Evolutionary conservation across 768 basidiomycete genomes (phyloP), one percentile per base, ranked within the genome.

Genomic region (Rossbeevera mucosa): DNA sequence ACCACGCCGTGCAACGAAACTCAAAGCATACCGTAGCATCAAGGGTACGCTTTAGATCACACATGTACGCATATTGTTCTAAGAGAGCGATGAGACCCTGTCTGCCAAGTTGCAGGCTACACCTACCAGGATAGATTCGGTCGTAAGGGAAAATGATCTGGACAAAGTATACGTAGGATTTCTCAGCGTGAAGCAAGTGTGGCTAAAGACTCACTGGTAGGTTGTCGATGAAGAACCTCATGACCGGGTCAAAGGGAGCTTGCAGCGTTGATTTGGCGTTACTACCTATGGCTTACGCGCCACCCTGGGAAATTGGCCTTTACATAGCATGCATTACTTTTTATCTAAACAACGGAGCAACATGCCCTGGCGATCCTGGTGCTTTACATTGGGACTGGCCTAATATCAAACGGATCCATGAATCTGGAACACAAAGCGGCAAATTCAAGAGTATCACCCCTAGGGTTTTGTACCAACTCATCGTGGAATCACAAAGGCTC

Each of bases 31-130:
- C 94, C 54, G 91, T 86, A 30, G 94, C 94, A 72, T 99, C 96
- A 16, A 99, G 80, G 2, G 95, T 93, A 61, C 91, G 78, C 72
- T 99, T 99, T 58, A 99, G 79, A 72, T 99, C 96, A 71, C 92
- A 93, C 94, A 99, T 98, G 67, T 99, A 99, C 36, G 91, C 85
- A 84, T 94, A 98, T 84, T 98, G 96, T 66, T 98, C 96, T 93
- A 63, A 29, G 36, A 24, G 48, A 33, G 41, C 33, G 33, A 48
- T 62, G 29, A 60, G 45, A 46, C 33, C 41, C 36, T 46, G 31
- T 21, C 50, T n/a, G 30, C 29, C 31, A 21, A 40, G 18, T 36
- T 28, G 22, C 12, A 48, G 7, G 55, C 22, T 16, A 22, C 57
- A 65, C 79, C 55, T 58, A 90, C 94, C 94, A 66, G 94, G 94